Percentiles rank a stretch among this genome's conserved stretches.
phyloP scores from a whole-genome alignment of 768 basidiomycete species.

The Trichaptum fuscoviolaceum region DNA sequence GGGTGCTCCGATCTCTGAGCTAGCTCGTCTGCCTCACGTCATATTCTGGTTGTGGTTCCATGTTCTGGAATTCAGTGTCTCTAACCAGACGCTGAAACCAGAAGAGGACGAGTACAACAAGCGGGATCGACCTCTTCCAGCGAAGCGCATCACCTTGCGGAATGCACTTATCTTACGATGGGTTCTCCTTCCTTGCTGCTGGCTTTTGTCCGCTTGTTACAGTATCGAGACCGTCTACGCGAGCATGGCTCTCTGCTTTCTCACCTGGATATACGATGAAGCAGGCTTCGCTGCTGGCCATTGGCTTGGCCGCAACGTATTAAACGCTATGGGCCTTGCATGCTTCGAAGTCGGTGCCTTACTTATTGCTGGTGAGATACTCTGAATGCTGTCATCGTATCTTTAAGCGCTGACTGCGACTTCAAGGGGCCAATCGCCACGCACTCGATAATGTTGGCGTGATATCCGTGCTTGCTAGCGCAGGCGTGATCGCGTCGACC shows the following conservation, averaged over 20 bases:
- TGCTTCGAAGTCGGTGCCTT: slow-evolving; percentile 34
- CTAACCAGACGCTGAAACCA: slow-evolving; percentile 37
- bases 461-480: slow-evolving; percentile 30
- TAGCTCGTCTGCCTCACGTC: slow-evolving; percentile 10
- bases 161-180: slow-evolving; percentile 33
- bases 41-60: slow-evolving; percentile 40
- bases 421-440: slow-evolving; percentile 20
- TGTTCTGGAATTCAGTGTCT: slow-evolving; percentile 37
- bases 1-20: slow-evolving; percentile 10
- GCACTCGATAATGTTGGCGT: slow-evolving; percentile 23
- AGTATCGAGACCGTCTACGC: slow-evolving; percentile 26
- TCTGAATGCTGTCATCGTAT: neutral
- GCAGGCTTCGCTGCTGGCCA: slow-evolving; percentile 27
- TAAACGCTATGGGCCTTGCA: slow-evolving; percentile 34
- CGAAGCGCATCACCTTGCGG: slow-evolving; percentile 33
- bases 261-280: slow-evolving; percentile 36
- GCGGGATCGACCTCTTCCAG: slow-evolving; percentile 39
- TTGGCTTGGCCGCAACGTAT: slow-evolving; percentile 33
- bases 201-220: slow-evolving; percentile 29
- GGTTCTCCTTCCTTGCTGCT: slow-evolving; percentile 29
- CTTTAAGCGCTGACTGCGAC: slow-evolving; percentile 9
- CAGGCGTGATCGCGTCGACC: slow-evolving; percentile 37
- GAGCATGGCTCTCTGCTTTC: slow-evolving; percentile 29
- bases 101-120: slow-evolving; percentile 42
- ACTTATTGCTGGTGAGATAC: slow-evolving; percentile 30